Conservation (phyloP, 768 basidiomycete species). For the Daedaleopsis sinensis region DNA sequence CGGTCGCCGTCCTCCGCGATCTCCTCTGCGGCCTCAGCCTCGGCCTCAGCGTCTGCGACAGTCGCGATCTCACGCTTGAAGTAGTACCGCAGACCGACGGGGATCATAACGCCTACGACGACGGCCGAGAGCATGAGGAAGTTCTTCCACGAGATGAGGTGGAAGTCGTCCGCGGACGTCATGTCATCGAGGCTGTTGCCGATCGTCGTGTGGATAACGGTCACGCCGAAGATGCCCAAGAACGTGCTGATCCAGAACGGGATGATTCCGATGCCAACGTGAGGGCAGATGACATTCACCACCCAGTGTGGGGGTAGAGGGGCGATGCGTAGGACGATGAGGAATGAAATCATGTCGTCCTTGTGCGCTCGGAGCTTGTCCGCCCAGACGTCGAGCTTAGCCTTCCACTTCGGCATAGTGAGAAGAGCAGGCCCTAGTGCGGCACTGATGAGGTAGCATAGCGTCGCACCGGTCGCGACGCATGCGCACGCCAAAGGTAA, state of each 20-base stretch:
- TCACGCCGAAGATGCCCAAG: constrained; percentile 88
- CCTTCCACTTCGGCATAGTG: constrained; percentile 83
- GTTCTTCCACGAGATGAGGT: constrained; percentile 91
- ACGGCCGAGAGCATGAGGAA: constrained; percentile 84
- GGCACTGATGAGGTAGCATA: constrained; percentile 92
- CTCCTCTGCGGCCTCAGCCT: constrained; percentile 34
- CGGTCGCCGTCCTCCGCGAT: constrained; percentile 35
- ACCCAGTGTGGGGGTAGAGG: constrained; percentile 98
- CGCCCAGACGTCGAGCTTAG: constrained; percentile 80
- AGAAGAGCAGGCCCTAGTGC: constrained; percentile 92
- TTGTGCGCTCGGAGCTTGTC: constrained; percentile 77
- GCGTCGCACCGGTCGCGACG: constrained; percentile 86
- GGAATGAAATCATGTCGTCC: constrained; percentile 87
- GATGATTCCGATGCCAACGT: constrained; percentile 82
- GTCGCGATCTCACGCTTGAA: constrained; percentile 65
- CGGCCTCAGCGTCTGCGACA: constrained; percentile 38
- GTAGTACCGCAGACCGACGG: constrained; percentile 85
- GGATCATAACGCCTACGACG: constrained; percentile 90
- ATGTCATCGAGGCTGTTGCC: constrained; percentile 93
- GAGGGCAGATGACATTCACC: constrained; percentile 89
- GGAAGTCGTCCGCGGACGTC: constrained; percentile 92
- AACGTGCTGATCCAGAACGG: constrained; percentile 92
- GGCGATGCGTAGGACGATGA: constrained; percentile 93
- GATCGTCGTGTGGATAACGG: constrained; percentile 94
- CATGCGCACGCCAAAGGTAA: constrained; percentile 91